Evolutionary conservation across 2,329 filamentous ascomycete species (phyloP).

Genomic region (Podosphaera leucotricha): DNA sequence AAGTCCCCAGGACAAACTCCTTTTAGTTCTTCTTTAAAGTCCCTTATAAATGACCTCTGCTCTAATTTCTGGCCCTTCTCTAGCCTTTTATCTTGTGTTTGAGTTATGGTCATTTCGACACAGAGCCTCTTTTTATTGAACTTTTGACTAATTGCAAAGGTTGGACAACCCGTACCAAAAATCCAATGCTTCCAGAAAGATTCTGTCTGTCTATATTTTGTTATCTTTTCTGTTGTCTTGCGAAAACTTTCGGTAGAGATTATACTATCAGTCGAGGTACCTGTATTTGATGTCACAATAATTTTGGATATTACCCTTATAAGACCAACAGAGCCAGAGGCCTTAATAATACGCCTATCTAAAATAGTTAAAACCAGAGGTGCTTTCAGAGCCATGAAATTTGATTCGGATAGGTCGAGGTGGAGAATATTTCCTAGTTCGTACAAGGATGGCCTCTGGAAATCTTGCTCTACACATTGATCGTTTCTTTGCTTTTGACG

Average conservation of each 20-base stretch:
- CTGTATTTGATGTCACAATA: slow-evolving; percentile 66
- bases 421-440: slow-evolving; percentile 57
- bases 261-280: slow-evolving; percentile 46
- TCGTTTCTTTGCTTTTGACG: slow-evolving; percentile 72
- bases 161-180: slow-evolving; percentile 64
- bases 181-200: slow-evolving; percentile 91
- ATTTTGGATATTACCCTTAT: slow-evolving; percentile 68
- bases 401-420: slow-evolving; percentile 62
- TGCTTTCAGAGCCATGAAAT: slow-evolving; percentile 80
- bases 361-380: slow-evolving; percentile 82
- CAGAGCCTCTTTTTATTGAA: slow-evolving; percentile 98
- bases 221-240: slow-evolving; percentile 65
- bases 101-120: slow-evolving; percentile 73
- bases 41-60: slow-evolving; percentile 56
- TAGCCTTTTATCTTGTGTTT: slow-evolving; percentile 31
- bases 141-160: slow-evolving; percentile 62
- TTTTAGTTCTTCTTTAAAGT: slow-evolving; percentile 56
- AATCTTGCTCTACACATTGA: slow-evolving; percentile 56
- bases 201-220: slow-evolving; percentile 57
- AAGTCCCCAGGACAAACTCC: slow-evolving; percentile 44
- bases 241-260: slow-evolving; percentile 55
- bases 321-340: slow-evolving; percentile 57
- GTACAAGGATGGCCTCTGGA: slow-evolving; percentile 59
- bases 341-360: slow-evolving; percentile 74
- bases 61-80: slow-evolving; percentile 30